Evolutionary conservation across 306 rosid species (phyloP).

Genomic region (Medicago truncatula): MtrunA17r5.0-ANR NC_053043.1:32142501-32143000

Average conservation of each 20-base stretch:
- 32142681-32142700: background rate
- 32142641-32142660: background rate
- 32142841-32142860: background rate
- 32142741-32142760: background rate
- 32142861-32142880: background rate
- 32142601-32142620: background rate
- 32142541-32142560: background rate
- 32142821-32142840: background rate
- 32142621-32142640: slow-evolving; percentile 22
- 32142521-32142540: background rate
- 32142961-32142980: background rate
- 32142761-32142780: background rate
- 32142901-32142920: background rate
- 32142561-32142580: background rate
- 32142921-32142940: background rate
- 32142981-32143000: slow-evolving; percentile 10
- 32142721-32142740: slow-evolving; percentile 9
- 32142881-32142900: background rate
- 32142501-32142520: slow-evolving; percentile 4
- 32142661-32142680: background rate
- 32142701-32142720: background rate
- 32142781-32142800: slow-evolving; percentile 8
- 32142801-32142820: slow-evolving; percentile 4
- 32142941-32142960: background rate
- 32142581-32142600: background rate